Evolutionary conservation across 2,329 filamentous ascomycete genomes (phyloP), one percentile per base, ranked within the genome.

Genomic region (Capronia coronata): DNA sequence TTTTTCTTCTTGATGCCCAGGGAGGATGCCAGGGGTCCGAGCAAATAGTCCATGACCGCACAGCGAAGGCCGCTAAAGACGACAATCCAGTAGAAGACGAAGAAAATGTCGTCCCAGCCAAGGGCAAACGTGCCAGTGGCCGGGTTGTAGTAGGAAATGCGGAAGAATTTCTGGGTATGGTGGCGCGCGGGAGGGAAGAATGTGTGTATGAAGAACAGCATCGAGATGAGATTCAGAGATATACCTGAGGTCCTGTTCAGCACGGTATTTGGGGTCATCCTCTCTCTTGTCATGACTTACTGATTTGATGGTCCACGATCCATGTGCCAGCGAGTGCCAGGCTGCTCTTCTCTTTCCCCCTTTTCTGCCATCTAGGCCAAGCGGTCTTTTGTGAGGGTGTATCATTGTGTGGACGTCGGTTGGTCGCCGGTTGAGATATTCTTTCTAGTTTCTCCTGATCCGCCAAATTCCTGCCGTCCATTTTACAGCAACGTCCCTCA

Each of bases 61-160:
- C 88, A 90, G 51, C 93, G 84, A 44, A 96, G 75, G 18, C 86
- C 90, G 2, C 88, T 96, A 66, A 96, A 90, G 48, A 89, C 77
- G 48, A 95, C 75, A 59, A 94, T 79, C 73, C 84, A 91, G 64
- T 86, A 84, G 9, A 78, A 65, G 40, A 96, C 82, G 62, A 90
- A 80, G 65, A 84, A 85, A 55, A 80, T 72, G 69, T 98, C 93
- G 63, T 94, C 83, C 65, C 75, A 77, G 54, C 93, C 91, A 59
- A 84, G 78, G 40, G 79, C 79, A 68, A 95, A 97, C 53, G 78
- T 70, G 38, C 80, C 82, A 1, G 82, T 80, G 6, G 72, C 64
- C 0, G 80, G 70, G 64, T 91, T 86, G 68, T 84, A 83, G 72
- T 97, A 93, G 50, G 87, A 90, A 51, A 96, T 78, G 49, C 81